Conservation (phyloP, 345 rosid species). For the thale cress (Arabidopsis thaliana) region DNA sequence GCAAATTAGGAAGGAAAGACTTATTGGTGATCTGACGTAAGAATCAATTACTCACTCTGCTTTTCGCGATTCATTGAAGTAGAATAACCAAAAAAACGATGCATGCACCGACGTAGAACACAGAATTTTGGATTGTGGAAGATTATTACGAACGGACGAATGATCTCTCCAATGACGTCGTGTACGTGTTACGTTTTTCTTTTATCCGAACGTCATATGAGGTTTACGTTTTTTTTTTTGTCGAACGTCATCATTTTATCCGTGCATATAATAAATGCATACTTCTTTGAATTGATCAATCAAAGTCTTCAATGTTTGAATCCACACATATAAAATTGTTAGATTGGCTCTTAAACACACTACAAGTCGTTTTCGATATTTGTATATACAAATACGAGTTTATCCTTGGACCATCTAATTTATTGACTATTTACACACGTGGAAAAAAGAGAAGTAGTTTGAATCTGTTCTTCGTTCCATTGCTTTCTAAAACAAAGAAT, state of each 20-base stretch:
- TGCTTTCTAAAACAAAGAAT: neutral
- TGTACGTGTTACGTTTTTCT: constrained; percentile 15
- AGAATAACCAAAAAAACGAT: neutral
- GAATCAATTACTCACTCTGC: constrained; percentile 12
- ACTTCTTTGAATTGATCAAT: neutral
- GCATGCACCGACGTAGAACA: constrained; percentile 33
- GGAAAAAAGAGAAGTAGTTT: neutral
- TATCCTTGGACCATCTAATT: neutral
- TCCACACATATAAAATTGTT: neutral
- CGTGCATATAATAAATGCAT: neutral
- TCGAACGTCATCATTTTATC: constrained; percentile 28
- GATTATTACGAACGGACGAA: neutral
- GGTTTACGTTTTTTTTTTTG: constrained; percentile 8
- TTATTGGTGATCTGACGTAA: constrained; percentile 27
- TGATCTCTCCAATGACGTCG: constrained; percentile 8
- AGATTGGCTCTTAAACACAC: neutral
- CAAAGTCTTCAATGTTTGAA: constrained; percentile 37
- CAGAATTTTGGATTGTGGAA: constrained; percentile 6
- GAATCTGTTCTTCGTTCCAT: neutral
- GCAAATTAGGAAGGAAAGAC: neutral
- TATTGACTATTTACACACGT: constrained; percentile 9
- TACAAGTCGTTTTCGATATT: constrained; percentile 6
- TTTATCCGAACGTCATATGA: constrained; percentile 3
- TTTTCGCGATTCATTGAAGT: neutral
- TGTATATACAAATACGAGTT: constrained; percentile 9